Percentiles rank a stretch among this genome's conserved stretches.
phyloP scores from a whole-genome alignment of 257 asterid species.

The Prunella vulgaris region DNA sequence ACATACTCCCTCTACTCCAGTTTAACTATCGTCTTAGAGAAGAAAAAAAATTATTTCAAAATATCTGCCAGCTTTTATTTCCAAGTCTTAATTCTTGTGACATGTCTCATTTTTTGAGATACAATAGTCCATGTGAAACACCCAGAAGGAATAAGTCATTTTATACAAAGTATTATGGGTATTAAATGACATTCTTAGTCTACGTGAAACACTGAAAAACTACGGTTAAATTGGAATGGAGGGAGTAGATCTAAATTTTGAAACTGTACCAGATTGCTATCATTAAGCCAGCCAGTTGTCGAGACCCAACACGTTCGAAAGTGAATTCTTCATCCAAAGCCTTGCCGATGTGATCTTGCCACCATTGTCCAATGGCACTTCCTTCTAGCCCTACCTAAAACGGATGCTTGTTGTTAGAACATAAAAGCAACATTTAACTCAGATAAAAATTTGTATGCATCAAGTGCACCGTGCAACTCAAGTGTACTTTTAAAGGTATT shows the following conservation, averaged over 20 bases:
- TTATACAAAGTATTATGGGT: not conserved
- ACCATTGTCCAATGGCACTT: conserved; percentile 93
- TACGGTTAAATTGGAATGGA: not conserved
- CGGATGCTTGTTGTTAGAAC: conserved; percentile 18
- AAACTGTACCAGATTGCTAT: conserved; percentile 72
- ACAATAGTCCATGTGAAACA: not conserved
- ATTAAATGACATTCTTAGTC: not conserved
- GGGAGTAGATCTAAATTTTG: not conserved
- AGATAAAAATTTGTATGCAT: not conserved
- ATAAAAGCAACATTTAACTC: not conserved
- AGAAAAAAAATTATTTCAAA: not conserved
- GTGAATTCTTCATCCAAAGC: conserved; percentile 74
- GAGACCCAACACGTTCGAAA: conserved; percentile 86
- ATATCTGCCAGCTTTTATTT: not conserved
- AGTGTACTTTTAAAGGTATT: not conserved
- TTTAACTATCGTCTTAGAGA: not conserved
- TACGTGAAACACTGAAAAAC: not conserved
- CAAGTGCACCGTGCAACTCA: not conserved
- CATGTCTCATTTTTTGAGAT: not conserved
- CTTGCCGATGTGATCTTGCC: conserved; percentile 91
- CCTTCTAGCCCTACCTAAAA: conserved; percentile 99
- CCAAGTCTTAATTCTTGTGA: not conserved
- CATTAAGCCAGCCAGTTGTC: conserved; percentile 91
- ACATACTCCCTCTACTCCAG: not conserved
- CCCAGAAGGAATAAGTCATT: not conserved